Evolutionary conservation across 345 rosid genomes (phyloP).

Genomic region (Gossypium thurberi): DNA sequence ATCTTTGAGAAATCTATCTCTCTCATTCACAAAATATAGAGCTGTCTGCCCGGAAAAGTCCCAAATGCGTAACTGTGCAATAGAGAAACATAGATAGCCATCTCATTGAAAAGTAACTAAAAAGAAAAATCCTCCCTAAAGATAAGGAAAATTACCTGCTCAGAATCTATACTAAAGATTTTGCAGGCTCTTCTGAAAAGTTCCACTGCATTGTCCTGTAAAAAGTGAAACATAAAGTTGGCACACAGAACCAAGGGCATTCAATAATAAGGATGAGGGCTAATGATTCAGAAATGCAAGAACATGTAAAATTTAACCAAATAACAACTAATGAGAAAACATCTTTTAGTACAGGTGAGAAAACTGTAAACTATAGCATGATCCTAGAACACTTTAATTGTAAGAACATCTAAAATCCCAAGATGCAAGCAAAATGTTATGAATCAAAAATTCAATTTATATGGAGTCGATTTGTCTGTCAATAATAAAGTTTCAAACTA

Average conservation of each 20-base stretch:
- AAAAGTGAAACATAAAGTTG: slow-evolving; percentile 7
- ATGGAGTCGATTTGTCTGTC: background rate
- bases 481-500: background rate
- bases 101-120: background rate
- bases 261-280: background rate
- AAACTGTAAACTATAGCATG: background rate
- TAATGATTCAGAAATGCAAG: slow-evolving; percentile 4
- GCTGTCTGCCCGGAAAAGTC: slow-evolving; percentile 85
- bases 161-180: slow-evolving; percentile 78
- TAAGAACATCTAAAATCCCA: slow-evolving; percentile 8
- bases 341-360: slow-evolving; percentile 7
- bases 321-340: slow-evolving; percentile 7
- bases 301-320: background rate
- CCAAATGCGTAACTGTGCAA: slow-evolving; percentile 78
- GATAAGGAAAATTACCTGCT: slow-evolving; percentile 49
- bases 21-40: slow-evolving; percentile 47
- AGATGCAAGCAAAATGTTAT: slow-evolving; percentile 1
- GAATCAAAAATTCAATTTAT: background rate
- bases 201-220: slow-evolving; percentile 79
- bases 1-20: slow-evolving; percentile 43
- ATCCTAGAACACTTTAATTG: background rate
- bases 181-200: slow-evolving; percentile 91
- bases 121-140: background rate
- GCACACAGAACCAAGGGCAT: slow-evolving; percentile 5
- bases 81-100: slow-evolving; percentile 22